Evolutionary conservation across 768 basidiomycete species (phyloP).

Genomic region (Boletus subcaerulescens): DNA sequence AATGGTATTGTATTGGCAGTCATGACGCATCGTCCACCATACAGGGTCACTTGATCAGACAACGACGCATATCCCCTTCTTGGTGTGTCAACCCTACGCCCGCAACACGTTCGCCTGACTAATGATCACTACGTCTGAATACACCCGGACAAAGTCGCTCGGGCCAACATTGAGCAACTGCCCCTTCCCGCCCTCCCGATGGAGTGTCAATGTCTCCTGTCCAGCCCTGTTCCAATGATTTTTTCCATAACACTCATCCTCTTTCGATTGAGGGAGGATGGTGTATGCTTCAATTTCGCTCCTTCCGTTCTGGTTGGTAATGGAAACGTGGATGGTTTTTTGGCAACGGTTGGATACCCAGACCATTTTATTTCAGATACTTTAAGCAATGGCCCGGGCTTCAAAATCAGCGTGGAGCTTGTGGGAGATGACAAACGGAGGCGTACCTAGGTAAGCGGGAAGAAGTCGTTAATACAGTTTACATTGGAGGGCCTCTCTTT

Average conservation of each 20-base stretch:
- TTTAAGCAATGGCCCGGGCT: no score
- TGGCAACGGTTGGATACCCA: constrained; percentile 15
- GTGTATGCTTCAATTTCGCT: not conserved
- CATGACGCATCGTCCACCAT: no score
- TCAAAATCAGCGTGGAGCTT: not conserved
- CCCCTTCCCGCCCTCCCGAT: constrained; percentile 7
- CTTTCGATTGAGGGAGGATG: not conserved
- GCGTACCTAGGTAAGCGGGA: not conserved
- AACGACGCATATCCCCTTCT: no score
- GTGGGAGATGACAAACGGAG: not conserved
- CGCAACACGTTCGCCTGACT: constrained; percentile 7
- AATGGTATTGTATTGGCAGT: no score
- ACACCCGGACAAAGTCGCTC: constrained; percentile 14
- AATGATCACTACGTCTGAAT: constrained; percentile 8
- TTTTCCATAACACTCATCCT: not conserved
- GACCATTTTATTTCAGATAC: constrained; percentile 5
- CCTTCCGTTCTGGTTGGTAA: constrained; percentile 12
- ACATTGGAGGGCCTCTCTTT: no score
- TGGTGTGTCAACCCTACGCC: not conserved
- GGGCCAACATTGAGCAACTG: constrained; percentile 12
- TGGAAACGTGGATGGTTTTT: not conserved
- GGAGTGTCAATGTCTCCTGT: constrained; percentile 4
- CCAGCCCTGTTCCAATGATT: constrained; percentile 11
- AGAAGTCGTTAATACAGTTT: not conserved
- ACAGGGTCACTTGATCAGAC: no score